phyloP scores from a whole-genome alignment of 108 stramenopile genomes.

The Cylindrotheca closterium region DNA sequence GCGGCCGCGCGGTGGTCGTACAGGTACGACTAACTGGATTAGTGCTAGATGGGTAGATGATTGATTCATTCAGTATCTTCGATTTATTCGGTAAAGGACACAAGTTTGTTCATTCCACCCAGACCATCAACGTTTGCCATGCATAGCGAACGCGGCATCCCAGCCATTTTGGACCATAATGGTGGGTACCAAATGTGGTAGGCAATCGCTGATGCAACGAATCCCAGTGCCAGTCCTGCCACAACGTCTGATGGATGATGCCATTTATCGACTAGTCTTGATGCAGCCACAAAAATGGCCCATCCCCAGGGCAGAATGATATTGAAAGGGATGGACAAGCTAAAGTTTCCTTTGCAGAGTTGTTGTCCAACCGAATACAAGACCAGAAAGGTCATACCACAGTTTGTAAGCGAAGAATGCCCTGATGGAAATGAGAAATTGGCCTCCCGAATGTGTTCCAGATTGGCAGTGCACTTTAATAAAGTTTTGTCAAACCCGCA shows the following conservation, averaged over 20 bases:
- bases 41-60: no score
- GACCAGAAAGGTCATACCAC: conserved; percentile 65
- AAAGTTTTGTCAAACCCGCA: conserved; percentile 63
- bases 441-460: conserved; percentile 56
- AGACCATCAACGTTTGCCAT: background rate
- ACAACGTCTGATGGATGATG: conserved; percentile 83
- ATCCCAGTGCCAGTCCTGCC: conserved; percentile 69
- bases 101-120: no score
- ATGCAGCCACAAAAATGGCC: conserved; percentile 45
- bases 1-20: no score
- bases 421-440: conserved; percentile 79
- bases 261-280: conserved; percentile 69
- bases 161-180: conserved; percentile 42
- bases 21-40: no score
- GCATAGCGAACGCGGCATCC: conserved; percentile 46
- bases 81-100: no score
- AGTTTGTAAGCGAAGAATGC: conserved; percentile 63
- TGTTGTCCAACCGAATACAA: conserved; percentile 51
- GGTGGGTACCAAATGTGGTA: conserved; percentile 75
- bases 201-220: conserved; percentile 41
- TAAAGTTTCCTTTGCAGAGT: background rate
- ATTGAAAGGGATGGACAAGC: background rate
- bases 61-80: no score
- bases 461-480: conserved; percentile 46
- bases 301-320: conserved; percentile 36